Conservation (phyloP, 352 stramenopile genomes). For the Saprolegnia diclina region DNA sequence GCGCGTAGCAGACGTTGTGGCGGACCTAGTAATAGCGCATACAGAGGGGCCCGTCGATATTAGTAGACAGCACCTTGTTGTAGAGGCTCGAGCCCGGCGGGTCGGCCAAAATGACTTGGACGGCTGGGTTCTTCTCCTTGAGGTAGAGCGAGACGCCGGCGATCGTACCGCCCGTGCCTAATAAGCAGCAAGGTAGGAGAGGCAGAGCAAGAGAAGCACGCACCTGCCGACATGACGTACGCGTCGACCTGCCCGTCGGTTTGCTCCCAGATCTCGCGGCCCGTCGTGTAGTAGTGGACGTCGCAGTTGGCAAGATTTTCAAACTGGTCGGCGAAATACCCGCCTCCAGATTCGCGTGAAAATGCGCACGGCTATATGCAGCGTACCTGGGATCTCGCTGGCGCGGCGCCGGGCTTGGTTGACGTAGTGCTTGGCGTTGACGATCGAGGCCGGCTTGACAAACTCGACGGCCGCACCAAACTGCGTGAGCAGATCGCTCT, state of each 20-base stretch:
- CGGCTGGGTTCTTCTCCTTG: conserved; percentile 79
- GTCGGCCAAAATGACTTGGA: conserved; percentile 94
- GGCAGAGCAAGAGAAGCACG: not conserved
- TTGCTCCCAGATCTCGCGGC: conserved; percentile 94
- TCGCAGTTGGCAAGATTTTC: conserved; percentile 96
- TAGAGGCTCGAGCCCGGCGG: conserved; percentile 95
- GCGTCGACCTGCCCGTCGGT: conserved; percentile 89
- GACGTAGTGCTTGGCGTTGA: conserved; percentile 97
- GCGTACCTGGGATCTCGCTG: conserved; percentile 67
- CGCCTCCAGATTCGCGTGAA: conserved; percentile 42
- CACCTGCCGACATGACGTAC: conserved; percentile 97
- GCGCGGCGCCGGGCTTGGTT: conserved; percentile 90
- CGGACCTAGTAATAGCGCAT: conserved; percentile 39
- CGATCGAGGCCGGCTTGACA: conserved; percentile 91
- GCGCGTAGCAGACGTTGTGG: conserved; percentile 94
- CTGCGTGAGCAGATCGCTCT: conserved; percentile 66
- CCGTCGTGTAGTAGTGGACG: conserved; percentile 92
- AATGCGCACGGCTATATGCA: too few species aligned
- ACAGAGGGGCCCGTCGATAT: too few species aligned
- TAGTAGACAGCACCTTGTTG: conserved; percentile 80
- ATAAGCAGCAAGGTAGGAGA: not conserved
- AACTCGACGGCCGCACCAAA: conserved; percentile 85
- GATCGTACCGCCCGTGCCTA: conserved; percentile 95
- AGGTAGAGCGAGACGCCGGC: conserved; percentile 91
- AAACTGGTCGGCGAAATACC: conserved; percentile 98